These are phyloP conservation scores for Globisporangium spiculum DNA, from an alignment of 352 stramenopile genomes.

Conservation along the genomic window DNA sequence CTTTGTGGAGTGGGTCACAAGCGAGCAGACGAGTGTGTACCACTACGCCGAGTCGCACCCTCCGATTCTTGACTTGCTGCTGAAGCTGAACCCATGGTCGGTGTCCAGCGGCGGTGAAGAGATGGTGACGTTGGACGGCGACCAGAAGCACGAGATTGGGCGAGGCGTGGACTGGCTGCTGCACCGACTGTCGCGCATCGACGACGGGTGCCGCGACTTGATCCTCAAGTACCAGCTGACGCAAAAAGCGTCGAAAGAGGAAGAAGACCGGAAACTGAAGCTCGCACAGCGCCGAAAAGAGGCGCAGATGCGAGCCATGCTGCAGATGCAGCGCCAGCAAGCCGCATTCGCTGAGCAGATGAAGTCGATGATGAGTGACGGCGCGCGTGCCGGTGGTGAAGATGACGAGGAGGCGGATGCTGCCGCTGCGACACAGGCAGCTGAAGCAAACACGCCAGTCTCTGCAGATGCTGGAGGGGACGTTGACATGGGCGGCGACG, in stretches of 20 bases:
- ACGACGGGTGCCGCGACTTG: conserved; percentile 34
- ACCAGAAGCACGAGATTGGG: conserved; percentile 83
- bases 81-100: conserved; percentile 76
- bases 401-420: conserved; percentile 35
- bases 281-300: conserved; percentile 62
- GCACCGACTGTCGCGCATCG: conserved; percentile 57
- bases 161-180: conserved; percentile 76
- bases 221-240: conserved; percentile 62
- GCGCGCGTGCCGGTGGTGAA: conserved; percentile 34
- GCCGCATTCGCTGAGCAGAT: conserved; percentile 78
- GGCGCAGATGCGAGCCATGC: conserved; percentile 71
- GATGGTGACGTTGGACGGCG: conserved; percentile 65
- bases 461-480: conserved; percentile 25
- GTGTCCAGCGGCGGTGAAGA: conserved; percentile 45
- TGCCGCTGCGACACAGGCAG: conserved; percentile 5
- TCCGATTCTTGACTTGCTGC: conserved; percentile 51
- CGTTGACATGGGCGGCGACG: conserved; percentile 45
- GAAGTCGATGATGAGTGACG: conserved; percentile 52
- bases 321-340: conserved; percentile 80
- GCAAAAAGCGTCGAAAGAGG: conserved; percentile 56
- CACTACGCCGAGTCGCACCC: conserved; percentile 29
- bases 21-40: conserved; percentile 35
- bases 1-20: conserved; percentile 61
- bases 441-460: neutral
- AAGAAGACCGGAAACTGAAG: conserved; percentile 63